phyloP scores from a whole-genome alignment of 768 basidiomycete species.

The Trametopsis cervina region DNA sequence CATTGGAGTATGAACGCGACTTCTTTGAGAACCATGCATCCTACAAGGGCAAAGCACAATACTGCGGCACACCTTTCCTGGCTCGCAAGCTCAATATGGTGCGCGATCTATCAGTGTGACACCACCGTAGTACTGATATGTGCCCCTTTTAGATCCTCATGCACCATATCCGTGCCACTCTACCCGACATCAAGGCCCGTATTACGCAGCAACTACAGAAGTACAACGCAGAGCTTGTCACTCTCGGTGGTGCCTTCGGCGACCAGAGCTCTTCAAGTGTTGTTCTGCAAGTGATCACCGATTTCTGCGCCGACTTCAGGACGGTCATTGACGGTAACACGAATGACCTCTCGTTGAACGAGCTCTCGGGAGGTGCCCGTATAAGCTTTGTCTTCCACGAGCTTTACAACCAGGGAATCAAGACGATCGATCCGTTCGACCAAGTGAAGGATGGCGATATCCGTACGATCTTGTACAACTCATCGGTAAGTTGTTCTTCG shows the following conservation, averaged over 20 bases:
- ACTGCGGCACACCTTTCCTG: constrained; percentile 95
- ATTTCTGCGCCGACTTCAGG: constrained; percentile 96
- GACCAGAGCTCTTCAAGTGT: constrained; percentile 85
- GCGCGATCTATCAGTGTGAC: no score
- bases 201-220: constrained; percentile 89
- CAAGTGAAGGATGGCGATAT: constrained; percentile 99
- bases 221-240: constrained; percentile 73
- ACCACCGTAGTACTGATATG: background rate
- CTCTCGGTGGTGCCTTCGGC: constrained; percentile 82
- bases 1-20: constrained; percentile 82
- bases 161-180: constrained; percentile 95
- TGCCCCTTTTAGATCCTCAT: constrained; percentile 72
- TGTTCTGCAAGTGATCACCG: constrained; percentile 95
- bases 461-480: constrained; percentile 93
- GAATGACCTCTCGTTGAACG: constrained; percentile 90
- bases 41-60: constrained; percentile 91
- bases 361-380: constrained; percentile 96
- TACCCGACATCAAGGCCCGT: constrained; percentile 97
- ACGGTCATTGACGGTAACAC: constrained; percentile 96
- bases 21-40: constrained; percentile 95
- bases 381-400: constrained; percentile 99
- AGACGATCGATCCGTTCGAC: constrained; percentile 95
- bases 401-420: constrained; percentile 94
- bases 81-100: constrained; percentile 94
- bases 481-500: constrained; percentile 62